Conservation (phyloP, 2,329 filamentous ascomycete species). For the Coniella vitis region DNA sequence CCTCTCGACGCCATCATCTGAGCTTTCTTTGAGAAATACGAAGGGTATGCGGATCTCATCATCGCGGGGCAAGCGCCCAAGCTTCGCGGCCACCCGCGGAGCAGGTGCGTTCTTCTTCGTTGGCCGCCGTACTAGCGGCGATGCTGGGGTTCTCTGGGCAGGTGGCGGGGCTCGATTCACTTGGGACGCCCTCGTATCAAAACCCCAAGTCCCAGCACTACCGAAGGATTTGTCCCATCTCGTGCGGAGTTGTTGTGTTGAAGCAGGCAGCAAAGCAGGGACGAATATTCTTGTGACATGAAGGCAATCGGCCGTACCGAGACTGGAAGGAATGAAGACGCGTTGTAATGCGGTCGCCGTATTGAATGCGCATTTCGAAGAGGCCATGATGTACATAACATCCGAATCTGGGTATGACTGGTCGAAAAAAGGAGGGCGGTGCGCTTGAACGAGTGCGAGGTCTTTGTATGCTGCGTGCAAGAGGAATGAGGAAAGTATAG, state of each 20-base stretch:
- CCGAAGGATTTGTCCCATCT: neutral
- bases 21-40: constrained; percentile 31
- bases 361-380: constrained; percentile 33
- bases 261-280: constrained; percentile 8
- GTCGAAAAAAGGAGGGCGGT: neutral
- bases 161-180: neutral
- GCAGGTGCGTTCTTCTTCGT: constrained; percentile 22
- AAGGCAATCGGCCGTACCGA: constrained; percentile 14
- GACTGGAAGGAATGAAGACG: constrained; percentile 36
- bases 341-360: constrained; percentile 39
- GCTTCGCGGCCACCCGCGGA: constrained; percentile 15
- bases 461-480: no score
- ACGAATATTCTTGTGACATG: constrained; percentile 14
- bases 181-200: neutral
- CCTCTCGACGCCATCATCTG: constrained; percentile 30
- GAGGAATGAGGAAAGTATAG: constrained; percentile 4
- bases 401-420: no score
- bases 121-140: neutral
- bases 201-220: neutral
- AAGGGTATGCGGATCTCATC: constrained; percentile 35
- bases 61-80: constrained; percentile 33
- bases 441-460: neutral
- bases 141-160: neutral
- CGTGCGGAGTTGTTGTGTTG: constrained; percentile 3
- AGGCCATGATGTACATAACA: constrained; percentile 28